Percentiles rank a stretch among this genome's conserved stretches.
Conservation (phyloP, 2,329 filamentous ascomycete genomes). For the Penicillium sp. region DNA sequence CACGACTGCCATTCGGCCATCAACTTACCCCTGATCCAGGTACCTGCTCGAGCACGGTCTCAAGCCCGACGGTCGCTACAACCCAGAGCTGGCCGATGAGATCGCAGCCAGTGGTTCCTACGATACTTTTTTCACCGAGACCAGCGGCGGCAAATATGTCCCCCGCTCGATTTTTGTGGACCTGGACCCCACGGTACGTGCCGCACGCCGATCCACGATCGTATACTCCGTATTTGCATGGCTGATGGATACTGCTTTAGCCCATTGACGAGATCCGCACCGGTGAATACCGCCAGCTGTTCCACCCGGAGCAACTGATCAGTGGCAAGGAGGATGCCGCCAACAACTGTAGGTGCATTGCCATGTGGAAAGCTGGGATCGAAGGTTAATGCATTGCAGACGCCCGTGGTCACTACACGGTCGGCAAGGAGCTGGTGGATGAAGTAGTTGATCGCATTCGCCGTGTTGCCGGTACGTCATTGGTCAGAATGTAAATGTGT, state of each 20-base stretch:
- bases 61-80: constrained; percentile 53
- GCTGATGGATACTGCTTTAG: constrained; percentile 27
- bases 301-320: constrained; percentile 61
- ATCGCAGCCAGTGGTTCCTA: constrained; percentile 52
- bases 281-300: constrained; percentile 57
- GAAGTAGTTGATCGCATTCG: constrained; percentile 59
- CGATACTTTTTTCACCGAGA: constrained; percentile 63
- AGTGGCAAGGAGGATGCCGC: constrained; percentile 65
- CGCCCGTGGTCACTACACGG: constrained; percentile 63
- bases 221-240: not conserved
- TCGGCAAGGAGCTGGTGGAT: constrained; percentile 62
- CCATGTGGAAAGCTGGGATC: not conserved
- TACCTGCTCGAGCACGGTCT: constrained; percentile 63
- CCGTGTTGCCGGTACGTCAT: constrained; percentile 53
- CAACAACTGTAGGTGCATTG: constrained; percentile 53
- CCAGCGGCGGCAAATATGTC: constrained; percentile 59
- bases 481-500: not conserved
- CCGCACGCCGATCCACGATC: not conserved
- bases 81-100: constrained; percentile 51
- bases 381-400: constrained; percentile 39
- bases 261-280: constrained; percentile 63
- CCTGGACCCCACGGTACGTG: constrained; percentile 54
- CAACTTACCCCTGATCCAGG: constrained; percentile 32
- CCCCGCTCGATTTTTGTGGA: constrained; percentile 63
- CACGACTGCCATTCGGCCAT: constrained; percentile 22